A percentile compares a stretch with the other conserved stretches of the same genome.
phyloP scores from a whole-genome alignment of 306 rosid species.

The Vigna nakashimae region DNA sequence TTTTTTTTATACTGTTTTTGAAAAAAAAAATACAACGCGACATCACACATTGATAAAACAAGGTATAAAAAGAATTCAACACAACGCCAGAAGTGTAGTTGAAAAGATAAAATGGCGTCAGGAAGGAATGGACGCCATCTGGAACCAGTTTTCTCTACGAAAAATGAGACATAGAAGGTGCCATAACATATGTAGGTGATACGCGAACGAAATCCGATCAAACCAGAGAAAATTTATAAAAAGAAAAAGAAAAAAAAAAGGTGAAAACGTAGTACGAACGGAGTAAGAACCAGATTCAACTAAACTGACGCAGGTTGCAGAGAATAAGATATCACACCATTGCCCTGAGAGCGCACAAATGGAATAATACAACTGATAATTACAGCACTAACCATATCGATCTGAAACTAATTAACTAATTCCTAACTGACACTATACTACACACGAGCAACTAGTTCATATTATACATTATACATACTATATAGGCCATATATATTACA shows the following conservation, averaged over 20 bases:
- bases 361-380: conserved; percentile 25
- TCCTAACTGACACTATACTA: conserved; percentile 2
- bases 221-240: neutral
- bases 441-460: conserved; percentile 1
- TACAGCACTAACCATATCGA: conserved; percentile 23
- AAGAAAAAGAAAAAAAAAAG: neutral
- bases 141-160: neutral
- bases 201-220: neutral
- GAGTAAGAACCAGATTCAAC: neutral
- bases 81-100: neutral
- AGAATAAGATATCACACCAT: conserved; percentile 6
- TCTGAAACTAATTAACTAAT: conserved; percentile 3
- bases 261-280: neutral
- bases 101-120: too few relatives aligned
- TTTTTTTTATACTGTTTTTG: neutral
- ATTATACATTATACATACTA: neutral
- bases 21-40: neutral
- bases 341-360: neutral
- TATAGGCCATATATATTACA: conserved; percentile 25
- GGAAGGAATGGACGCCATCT: neutral
- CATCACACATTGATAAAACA: neutral
- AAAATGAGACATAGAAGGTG: neutral
- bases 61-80: neutral
- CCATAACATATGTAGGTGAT: neutral
- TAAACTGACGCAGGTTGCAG: conserved; percentile 10